Conservation (phyloP, 306 rosid species). For the Dryas alaskensis region DNA sequence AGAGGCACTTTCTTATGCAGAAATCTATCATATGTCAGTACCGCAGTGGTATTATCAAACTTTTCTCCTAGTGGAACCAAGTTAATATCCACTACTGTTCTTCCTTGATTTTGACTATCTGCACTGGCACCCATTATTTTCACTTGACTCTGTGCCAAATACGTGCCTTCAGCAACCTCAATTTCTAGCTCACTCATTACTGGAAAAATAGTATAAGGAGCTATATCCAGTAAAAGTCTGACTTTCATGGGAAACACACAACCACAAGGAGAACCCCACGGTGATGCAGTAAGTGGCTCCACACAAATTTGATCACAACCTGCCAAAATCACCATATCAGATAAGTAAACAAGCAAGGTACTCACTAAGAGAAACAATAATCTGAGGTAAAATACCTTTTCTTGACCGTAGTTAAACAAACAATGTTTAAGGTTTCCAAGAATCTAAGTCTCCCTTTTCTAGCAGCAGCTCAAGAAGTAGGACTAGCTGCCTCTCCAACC, state of each 20-base stretch:
- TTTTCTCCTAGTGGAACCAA: conserved; percentile 88
- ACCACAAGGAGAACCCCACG: conserved; percentile 94
- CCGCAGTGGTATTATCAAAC: conserved; percentile 79
- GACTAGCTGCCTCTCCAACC: conserved; percentile 1
- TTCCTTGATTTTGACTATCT: conserved; percentile 71
- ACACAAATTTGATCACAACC: conserved; percentile 78
- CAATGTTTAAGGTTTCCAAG: not conserved
- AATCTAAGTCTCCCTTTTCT: not conserved
- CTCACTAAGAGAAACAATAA: not conserved
- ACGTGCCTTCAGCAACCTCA: conserved; percentile 85
- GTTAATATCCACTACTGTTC: conserved; percentile 70
- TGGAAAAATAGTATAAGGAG: conserved; percentile 71
- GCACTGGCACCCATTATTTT: conserved; percentile 94
- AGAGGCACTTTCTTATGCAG: conserved; percentile 75
- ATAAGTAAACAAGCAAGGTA: conserved; percentile 26
- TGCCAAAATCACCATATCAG: conserved; percentile 33
- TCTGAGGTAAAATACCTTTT: not conserved
- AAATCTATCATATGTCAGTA: conserved; percentile 60
- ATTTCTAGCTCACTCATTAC: conserved; percentile 75
- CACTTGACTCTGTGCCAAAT: conserved; percentile 86
- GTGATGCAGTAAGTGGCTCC: conserved; percentile 77
- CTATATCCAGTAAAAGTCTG: conserved; percentile 68
- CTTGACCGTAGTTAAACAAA: not conserved
- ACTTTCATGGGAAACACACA: conserved; percentile 94
- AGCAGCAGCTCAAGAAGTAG: conserved; percentile 2